Evolutionary conservation across 2,329 filamentous ascomycete genomes (phyloP), one percentile per base, ranked within the genome.

Genomic region (Claviceps purpurea): DNA sequence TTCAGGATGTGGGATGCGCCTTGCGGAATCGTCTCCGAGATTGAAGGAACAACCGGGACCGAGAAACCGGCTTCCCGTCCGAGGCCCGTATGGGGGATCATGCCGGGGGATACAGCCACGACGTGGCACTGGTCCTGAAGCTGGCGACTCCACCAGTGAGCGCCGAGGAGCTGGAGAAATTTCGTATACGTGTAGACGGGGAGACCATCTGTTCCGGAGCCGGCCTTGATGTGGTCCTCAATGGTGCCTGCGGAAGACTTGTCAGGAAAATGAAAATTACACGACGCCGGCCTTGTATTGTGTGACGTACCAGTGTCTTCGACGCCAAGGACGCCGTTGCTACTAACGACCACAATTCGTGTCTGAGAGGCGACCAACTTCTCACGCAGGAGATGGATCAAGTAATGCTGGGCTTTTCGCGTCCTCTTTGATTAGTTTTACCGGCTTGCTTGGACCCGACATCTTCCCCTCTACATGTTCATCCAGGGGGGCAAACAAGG

Each of bases 61-160:
- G n/a, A n/a, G n/a, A 70, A 53, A 3, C 59, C 62, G 11, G 56
- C 58, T 2, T 64, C 61, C 2, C 68, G 61, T 0, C 59, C 60
- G 16, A 78, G 63, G 0, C 70, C 69, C 0, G 76, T 78, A n/a
- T 58, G 57, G 2, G 75, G 75, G 41, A 79, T 71, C 3, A 78
- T 57, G 0, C 76, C 76, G 0, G 76, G 76, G 7, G 75, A 78
- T 5, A 77, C 75, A 10, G 76, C 76, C 4, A 79, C 68, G 18
- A 79, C 71, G 5, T 62, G 57, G 58, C 69, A 73, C 26, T 65
- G 62, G 24, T 63, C 70, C 0, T 57, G 52, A 14, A 79, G 68
- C 56, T 76, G 65, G 3, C 75, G 74, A 2, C 74, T 73, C 76
- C 76, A 79, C 74, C 74, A 79, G 47, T 78, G 75, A 1, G 75